Evolutionary conservation across 371 early-diverging fungal genomes (phyloP), one percentile per base, ranked within the genome.

Genomic region (Phascolomyces articulosus): DNA sequence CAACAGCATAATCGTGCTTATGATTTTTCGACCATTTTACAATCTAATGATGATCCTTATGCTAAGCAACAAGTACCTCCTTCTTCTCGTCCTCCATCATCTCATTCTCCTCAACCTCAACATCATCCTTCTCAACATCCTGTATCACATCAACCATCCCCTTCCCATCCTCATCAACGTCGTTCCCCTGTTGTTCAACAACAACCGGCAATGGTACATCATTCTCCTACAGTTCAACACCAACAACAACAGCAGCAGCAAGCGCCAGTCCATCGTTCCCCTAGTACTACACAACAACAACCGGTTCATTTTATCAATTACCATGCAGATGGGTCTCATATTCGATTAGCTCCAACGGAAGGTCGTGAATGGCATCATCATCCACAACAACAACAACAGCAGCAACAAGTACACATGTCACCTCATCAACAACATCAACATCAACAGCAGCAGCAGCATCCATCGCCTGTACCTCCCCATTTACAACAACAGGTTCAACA

Each of bases 11-110:
- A 55, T n/a, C 59, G 66, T 26, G 65, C 66, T 29, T 65, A 59
- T 40, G 63, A 66, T 55, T 69, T 69, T 53, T 65, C 65, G 9
- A 66, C 66, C 13, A 70, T 70, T 15, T 29, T 66, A 4, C 66
- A 63, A 21, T 59, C 70, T 20, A 58, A 54, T 26, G 28, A 60
- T 20, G 55, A 40, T 26, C 53, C 16, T 21, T 53, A 58, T 15
- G 21, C 29, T 24, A 61, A 63, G 29, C 44, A 51, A 16, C 2
- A n/a, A 44, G n/a, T 38, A 21, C 20, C 47, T 16, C 38, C 44
- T 18, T n/a, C 29, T 27, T 28, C 23, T 20, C 31, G 27, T 4
- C 23, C 27, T 49, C 55, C 48, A 49, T 56, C 28, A n/a, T 27
- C 38, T 29, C 53, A 53, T 16, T 11, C 55, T 23, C 48, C 40